These are phyloP conservation scores for Phyllostachys edulis DNA, from an alignment of 176 grass and related monocot genomes.

Conservation along the genomic window DNA sequence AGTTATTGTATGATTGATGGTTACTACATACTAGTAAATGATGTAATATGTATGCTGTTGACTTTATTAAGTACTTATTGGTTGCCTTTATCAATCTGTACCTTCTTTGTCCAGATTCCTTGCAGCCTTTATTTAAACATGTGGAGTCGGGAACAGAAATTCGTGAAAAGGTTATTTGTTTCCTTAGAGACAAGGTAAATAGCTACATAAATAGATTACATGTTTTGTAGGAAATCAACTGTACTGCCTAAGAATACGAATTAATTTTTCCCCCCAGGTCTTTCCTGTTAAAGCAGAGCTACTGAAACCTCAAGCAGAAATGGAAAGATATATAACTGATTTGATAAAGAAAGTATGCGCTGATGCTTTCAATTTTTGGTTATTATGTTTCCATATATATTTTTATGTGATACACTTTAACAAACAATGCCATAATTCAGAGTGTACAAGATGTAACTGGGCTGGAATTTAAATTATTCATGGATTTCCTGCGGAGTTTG, in stretches of 20 bases:
- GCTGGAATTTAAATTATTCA: conserved; percentile 93
- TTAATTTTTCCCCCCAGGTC: conserved; percentile 50
- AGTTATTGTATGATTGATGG: neutral
- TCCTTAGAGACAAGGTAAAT: conserved; percentile 96
- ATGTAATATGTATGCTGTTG: neutral
- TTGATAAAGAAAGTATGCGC: conserved; percentile 87
- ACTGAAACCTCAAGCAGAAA: conserved; percentile 83
- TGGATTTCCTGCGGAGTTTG: conserved; percentile 90
- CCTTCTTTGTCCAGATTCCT: conserved; percentile 65
- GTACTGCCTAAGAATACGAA: neutral
- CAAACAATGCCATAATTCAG: conserved; percentile 44
- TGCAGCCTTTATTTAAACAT: conserved; percentile 95
- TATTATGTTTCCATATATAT: conserved; percentile 8
- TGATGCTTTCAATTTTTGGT: conserved; percentile 13
- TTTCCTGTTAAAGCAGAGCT: conserved; percentile 95
- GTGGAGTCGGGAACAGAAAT: conserved; percentile 89
- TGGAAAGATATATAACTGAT: conserved; percentile 98
- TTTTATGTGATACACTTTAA: conserved; percentile 20
- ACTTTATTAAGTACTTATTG: neutral
- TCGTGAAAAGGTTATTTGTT: conserved; percentile 94
- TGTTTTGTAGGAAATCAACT: neutral
- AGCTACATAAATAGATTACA: neutral
- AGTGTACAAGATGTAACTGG: conserved; percentile 98
- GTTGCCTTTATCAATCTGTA: conserved; percentile 23
- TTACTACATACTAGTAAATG: neutral